Evolutionary conservation across 169 alveolate genomes (phyloP), one percentile per base, ranked within the genome.

Genomic region (Plasmodium fragile): DNA sequence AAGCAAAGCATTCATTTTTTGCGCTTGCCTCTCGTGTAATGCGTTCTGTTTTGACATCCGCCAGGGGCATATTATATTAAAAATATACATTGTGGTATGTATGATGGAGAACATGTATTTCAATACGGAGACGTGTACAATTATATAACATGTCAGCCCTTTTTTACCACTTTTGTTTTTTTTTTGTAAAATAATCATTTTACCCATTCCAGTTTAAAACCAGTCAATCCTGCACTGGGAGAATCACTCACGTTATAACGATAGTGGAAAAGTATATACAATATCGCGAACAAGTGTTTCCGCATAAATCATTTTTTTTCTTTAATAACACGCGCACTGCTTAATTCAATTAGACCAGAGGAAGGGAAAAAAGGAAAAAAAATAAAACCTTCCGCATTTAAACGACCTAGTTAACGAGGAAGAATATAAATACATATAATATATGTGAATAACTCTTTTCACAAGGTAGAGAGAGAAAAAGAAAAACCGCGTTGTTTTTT

Each of bases 401-500:
- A 22, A 28, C 34, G 18, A 59, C 13, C 73, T 18, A 59, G 13
- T 18, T n/a, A 59, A 18, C 73, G 18, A 25, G 75, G 41, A 65
- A 65, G 75, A 65, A 65, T 65, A 22, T 25, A 28, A n/a, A 65
- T 65, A 72, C 22, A 28, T 72, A 70, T 70, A 70, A 2, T 41
- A 49, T 49, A 49, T 49, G 16, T 49, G 22, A 18, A 49, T 3
- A 16, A 49, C 59, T 49, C 59, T 13, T 49, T 65, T 25, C 30
- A 28, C 3, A 65, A 65, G 36, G 16, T 18, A 65, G 75, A 28
- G 39, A 28, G 30, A 85, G 49, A 84, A 84, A 43, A 53, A 84
- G 69, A 41, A 82, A 43, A 82, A 11, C 45, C 13, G 8, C 55
- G 55, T 80, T 41, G 53, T 80, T 80, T 73, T 80, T 80, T 80